Conservation (phyloP, 371 early-diverging fungal species). For the Apophysomyces trapeziformis region DNA sequence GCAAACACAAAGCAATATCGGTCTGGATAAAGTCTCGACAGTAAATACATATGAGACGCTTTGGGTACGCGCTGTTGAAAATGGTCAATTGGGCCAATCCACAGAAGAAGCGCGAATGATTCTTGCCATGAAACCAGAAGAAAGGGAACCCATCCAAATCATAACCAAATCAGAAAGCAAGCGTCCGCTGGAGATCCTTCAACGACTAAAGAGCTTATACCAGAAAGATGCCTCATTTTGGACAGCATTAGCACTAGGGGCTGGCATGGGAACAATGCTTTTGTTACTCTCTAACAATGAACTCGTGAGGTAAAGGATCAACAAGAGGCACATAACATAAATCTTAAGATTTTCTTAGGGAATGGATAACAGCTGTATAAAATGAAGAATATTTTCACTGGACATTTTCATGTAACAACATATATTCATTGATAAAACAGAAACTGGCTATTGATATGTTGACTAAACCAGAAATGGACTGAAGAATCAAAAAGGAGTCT, state of each 20-base stretch:
- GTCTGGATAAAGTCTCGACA: conserved; percentile 40
- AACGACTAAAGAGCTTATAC: conserved; percentile 13
- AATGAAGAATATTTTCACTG: not conserved
- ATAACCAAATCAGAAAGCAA: not conserved
- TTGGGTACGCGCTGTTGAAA: conserved; percentile 14
- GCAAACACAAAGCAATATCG: conserved; percentile 42
- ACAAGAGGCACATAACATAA: not conserved
- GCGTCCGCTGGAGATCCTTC: not conserved
- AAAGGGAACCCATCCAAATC: conserved; percentile 7
- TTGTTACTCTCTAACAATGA: conserved; percentile 41
- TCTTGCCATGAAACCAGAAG: conserved; percentile 14
- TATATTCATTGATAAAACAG: too few species aligned
- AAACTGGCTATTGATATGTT: too few species aligned
- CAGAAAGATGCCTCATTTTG: conserved; percentile 25
- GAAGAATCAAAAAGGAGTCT: too few species aligned
- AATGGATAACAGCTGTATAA: not conserved
- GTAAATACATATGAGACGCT: conserved; percentile 35
- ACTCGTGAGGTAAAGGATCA: conserved; percentile 34
- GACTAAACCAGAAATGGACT: too few species aligned
- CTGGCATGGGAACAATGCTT: conserved; percentile 42
- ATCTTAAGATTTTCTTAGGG: not conserved
- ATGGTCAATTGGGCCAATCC: not conserved
- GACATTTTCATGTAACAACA: too few species aligned
- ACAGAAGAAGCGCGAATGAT: conserved; percentile 25
- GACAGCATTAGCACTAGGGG: conserved; percentile 42